Percentiles rank a stretch among this genome's conserved stretches.
Conservation (phyloP, 352 stramenopile species). For the Phytophthora constricta region DNA sequence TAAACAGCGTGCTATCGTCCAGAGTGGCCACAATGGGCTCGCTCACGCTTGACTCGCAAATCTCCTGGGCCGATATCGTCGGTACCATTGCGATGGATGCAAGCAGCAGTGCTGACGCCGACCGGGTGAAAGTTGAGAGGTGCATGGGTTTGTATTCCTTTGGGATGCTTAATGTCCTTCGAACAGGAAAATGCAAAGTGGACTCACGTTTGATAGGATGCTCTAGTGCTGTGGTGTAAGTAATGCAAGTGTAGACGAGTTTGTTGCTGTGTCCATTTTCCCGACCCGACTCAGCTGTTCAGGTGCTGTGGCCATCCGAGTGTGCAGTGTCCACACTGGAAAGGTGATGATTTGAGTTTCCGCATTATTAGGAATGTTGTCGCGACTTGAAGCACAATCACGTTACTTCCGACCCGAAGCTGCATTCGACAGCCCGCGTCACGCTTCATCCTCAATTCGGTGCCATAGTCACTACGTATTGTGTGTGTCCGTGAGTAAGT, state of each 20-base stretch:
- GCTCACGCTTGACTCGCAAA: slow-evolving; percentile 40
- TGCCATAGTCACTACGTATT: no score
- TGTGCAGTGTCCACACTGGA: slow-evolving; percentile 13
- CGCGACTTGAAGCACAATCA: not conserved
- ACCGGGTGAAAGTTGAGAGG: not conserved
- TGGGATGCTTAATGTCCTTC: slow-evolving; percentile 1
- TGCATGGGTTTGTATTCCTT: slow-evolving; percentile 9
- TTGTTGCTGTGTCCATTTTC: not conserved
- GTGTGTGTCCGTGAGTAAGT: no score
- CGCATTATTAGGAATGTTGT: no score
- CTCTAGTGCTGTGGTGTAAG: no score
- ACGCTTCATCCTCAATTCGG: no score
- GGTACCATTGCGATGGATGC: not conserved
- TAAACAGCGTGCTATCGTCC: slow-evolving; percentile 50
- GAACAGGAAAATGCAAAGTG: slow-evolving; percentile 35
- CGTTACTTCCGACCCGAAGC: no score
- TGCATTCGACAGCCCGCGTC: no score
- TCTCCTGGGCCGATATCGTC: slow-evolving; percentile 4
- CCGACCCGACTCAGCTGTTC: slow-evolving; percentile 3
- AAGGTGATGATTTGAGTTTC: slow-evolving; percentile 22
- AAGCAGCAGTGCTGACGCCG: not conserved
- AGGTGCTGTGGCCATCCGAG: no score
- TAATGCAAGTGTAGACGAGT: slow-evolving; percentile 16
- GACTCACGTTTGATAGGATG: no score
- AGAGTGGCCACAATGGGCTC: slow-evolving; percentile 37